Base-by-base conservation (phyloP, 495 filamentous ascomycete species). In the Cudoniella acicularis region DNA sequence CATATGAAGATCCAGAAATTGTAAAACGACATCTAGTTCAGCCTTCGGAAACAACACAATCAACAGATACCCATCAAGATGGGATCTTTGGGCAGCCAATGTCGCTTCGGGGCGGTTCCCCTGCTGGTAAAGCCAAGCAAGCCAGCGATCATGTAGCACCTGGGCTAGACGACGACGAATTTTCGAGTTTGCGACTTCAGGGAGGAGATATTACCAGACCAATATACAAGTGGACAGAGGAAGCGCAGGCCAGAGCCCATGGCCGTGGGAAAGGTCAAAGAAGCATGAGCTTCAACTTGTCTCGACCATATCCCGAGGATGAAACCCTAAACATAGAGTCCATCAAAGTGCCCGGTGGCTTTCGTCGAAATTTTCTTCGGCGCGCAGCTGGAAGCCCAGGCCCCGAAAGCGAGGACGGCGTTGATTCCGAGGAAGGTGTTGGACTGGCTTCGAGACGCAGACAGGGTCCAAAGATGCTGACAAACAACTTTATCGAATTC, bases 191-290 rank as follows among this genome's bases (percentile, higher is more conserved):
- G 63, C 84, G 84, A 64, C 74, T 98, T 45, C 95, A 97, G 65
- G 94, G 94, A 26, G 94, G 94, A 36, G 94, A 98, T 69, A 87
- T 97, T 41, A 96, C 92, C 23, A 78, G 94, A 53, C 88, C 94
- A 50, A 92, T 98, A 52, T 98, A 98, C 70, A 86, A 88, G 45
- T 97, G 93, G 87, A 89, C 90, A 1, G 91, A 96, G 68, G 89
- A 95, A 66, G 87, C 87, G 17, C 79, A 87, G 64, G 74, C 79
- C 17, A 72, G 76, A 23, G 69, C 69, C 26, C 78, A 83, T 48
- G 79, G 81, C 60, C 80, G 82, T 22, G 75, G 73, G 30, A 79
- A 75, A 63, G 75, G 75, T 61, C 81, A 83, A 70, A 86, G 91
- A 62, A 92, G 91, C 74, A 83, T 89, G 69, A 96, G 92, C 69